Evolutionary conservation across 2,329 filamentous ascomycete species (phyloP), one percentile per base, ranked within the genome.

Genomic region (Fusarium sambucinum): DNA sequence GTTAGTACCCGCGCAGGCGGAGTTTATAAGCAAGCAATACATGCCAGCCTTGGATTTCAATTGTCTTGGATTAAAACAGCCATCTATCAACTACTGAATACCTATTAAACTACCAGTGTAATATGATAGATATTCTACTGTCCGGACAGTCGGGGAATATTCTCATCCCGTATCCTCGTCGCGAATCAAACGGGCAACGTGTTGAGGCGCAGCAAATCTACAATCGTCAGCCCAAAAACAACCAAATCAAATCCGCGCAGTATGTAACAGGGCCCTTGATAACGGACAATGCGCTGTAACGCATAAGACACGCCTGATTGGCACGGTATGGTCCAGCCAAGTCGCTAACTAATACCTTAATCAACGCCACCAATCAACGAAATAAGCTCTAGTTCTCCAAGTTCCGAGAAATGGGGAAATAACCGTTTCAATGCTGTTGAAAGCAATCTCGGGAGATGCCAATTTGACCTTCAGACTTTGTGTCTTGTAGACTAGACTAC

Each of bases 321-420:
- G 66, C 38, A 30, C 44, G n/a, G 27, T 32, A n/a, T 32, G 27
- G 19, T 42, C 37, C 29, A 42, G 55, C 38, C 41, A 55, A 47
- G 41, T 69, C 44, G 61, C 61, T 63, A 58, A 68, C 52, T 47
- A 29, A 33, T 23, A 69, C 52, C 52, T 69, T 69, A 66, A 56
- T 53, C 51, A 51, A 62, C 45, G 55, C 56, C 54, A 57, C 27
- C 33, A 35, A 10, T 37, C 27, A 51, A 55, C 44, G 46, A 65
- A 53, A 52, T 69, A 66, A 66, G 55, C 55, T 66, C 52, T 13
- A 42, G 11, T 19, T 33, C 27, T 29, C 16, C 44, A 27, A 21
- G 59, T 55, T 62, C 38, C 30, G n/a, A 48, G 42, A 52, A 29
- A 37, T 53, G 45, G 59, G 59, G 61, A 64, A 53, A 38, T 44